These are phyloP conservation scores for Ophiostoma populinum DNA, from an alignment of 2,329 filamentous ascomycete genomes.

Conservation along the genomic window DNA sequence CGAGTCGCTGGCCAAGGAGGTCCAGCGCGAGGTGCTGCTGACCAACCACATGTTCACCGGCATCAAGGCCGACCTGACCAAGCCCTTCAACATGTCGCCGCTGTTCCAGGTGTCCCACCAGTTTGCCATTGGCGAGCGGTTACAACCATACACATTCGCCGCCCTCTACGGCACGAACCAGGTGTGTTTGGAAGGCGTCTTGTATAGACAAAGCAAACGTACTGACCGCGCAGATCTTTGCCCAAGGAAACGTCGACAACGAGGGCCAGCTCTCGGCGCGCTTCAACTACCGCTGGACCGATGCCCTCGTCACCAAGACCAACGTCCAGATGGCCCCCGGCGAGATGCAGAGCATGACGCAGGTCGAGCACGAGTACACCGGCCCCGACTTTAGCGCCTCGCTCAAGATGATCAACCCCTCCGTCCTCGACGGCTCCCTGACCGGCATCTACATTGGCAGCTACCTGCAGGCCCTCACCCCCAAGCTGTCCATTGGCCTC, in stretches of 20 bases:
- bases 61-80: slow-evolving; percentile 88
- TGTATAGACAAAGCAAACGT: no score
- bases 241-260: slow-evolving; percentile 91
- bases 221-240: slow-evolving; percentile 52
- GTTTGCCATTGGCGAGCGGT: slow-evolving; percentile 81
- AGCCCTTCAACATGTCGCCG: slow-evolving; percentile 83
- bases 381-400: slow-evolving; percentile 87
- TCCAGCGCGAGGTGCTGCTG: slow-evolving; percentile 89
- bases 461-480: slow-evolving; percentile 87
- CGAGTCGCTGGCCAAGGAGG: slow-evolving; percentile 71
- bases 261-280: slow-evolving; percentile 73
- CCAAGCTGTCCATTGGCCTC: slow-evolving; percentile 69
- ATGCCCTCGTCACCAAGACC: slow-evolving; percentile 67
- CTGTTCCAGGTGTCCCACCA: slow-evolving; percentile 96
- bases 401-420: slow-evolving; percentile 92
- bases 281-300: slow-evolving; percentile 78
- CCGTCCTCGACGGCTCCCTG: slow-evolving; percentile 72
- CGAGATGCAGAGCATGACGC: slow-evolving; percentile 68
- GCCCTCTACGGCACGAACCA: slow-evolving; percentile 86
- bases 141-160: slow-evolving; percentile 90
- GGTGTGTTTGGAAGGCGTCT: no score
- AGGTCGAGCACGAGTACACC: slow-evolving; percentile 89
- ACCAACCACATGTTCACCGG: slow-evolving; percentile 96
- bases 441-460: slow-evolving; percentile 93
- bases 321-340: slow-evolving; percentile 71